These are phyloP conservation scores for Bremia lactucae DNA, from an alignment of 352 stramenopile genomes.

Conservation along the genomic window DNA sequence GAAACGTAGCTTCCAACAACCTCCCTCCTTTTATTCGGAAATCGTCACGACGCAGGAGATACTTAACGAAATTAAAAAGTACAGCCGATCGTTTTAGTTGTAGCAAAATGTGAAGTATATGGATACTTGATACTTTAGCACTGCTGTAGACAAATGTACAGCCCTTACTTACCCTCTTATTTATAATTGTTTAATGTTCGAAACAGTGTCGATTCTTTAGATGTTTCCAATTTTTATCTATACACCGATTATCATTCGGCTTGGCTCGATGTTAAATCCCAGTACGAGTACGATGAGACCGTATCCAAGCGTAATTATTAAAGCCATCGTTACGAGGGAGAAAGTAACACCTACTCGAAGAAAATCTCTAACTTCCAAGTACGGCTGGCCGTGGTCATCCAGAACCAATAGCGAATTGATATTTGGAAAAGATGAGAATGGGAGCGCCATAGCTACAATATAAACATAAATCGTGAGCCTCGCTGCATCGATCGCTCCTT, in stretches of 20 bases:
- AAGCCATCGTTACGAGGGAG: conserved; percentile 68
- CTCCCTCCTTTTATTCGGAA: conserved; percentile 85
- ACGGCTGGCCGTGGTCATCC: conserved; percentile 82
- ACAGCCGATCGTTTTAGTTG: conserved; percentile 87
- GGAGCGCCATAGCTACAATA: conserved; percentile 72
- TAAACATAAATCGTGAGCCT: background rate
- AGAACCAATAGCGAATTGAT: conserved; percentile 88
- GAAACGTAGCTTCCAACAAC: conserved; percentile 83
- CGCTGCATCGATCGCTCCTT: background rate
- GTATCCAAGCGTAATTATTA: conserved; percentile 84
- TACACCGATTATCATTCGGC: conserved; percentile 19
- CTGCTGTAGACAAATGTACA: background rate
- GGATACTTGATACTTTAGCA: background rate
- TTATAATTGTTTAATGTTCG: too few relatives aligned
- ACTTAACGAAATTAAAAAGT: conserved; percentile 97
- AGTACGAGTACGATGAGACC: conserved; percentile 74
- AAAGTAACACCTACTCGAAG: conserved; percentile 78
- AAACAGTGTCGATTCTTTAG: background rate
- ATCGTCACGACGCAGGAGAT: conserved; percentile 94
- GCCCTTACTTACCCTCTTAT: background rate
- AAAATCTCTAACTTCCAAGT: conserved; percentile 83
- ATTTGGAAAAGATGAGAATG: conserved; percentile 89
- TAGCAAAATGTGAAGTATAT: background rate
- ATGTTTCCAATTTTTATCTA: conserved; percentile 7
- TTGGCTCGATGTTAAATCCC: conserved; percentile 58